Conservation (phyloP, 1,139 yeast species). For the Lodderomyces oxycetoniae region DNA sequence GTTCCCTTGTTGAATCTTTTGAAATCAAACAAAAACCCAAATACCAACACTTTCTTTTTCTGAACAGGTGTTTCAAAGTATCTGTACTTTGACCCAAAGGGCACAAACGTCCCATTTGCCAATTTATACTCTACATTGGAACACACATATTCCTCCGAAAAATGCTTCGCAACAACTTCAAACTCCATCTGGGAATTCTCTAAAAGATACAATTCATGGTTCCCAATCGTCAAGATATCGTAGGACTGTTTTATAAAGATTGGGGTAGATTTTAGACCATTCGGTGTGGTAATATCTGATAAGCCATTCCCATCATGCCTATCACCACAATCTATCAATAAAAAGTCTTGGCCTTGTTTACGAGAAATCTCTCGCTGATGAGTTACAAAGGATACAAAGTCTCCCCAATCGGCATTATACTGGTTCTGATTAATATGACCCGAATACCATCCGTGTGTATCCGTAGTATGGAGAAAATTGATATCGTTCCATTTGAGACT, state of each 20-base stretch:
- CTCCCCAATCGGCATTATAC: constrained; percentile 91
- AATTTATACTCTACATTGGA: constrained; percentile 73
- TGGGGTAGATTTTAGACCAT: constrained; percentile 59
- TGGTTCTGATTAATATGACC: constrained; percentile 77
- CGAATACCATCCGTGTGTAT: constrained; percentile 93
- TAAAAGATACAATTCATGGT: constrained; percentile 83
- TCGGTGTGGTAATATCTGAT: constrained; percentile 70
- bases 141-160: constrained; percentile 63
- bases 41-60: constrained; percentile 52
- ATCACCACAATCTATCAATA: constrained; percentile 87
- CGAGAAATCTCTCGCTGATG: constrained; percentile 47
- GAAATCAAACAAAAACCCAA: constrained; percentile 82
- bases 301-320: constrained; percentile 93
- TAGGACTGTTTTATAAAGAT: constrained; percentile 65
- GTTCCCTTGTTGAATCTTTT: constrained; percentile 55
- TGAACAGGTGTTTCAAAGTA: constrained; percentile 61
- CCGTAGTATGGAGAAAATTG: constrained; percentile 89
- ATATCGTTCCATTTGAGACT: constrained; percentile 57
- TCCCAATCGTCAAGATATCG: constrained; percentile 82
- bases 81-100: constrained; percentile 65
- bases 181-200: constrained; percentile 65
- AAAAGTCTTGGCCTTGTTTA: constrained; percentile 50
- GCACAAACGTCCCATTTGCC: constrained; percentile 47
- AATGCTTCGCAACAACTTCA: constrained; percentile 52
- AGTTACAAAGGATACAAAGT: constrained; percentile 64